Percentiles rank a stretch among this genome's conserved stretches.
These are phyloP conservation scores for Phytophthora ohioensis DNA, from an alignment of 352 stramenopile genomes.

Conservation along the genomic window DNA sequence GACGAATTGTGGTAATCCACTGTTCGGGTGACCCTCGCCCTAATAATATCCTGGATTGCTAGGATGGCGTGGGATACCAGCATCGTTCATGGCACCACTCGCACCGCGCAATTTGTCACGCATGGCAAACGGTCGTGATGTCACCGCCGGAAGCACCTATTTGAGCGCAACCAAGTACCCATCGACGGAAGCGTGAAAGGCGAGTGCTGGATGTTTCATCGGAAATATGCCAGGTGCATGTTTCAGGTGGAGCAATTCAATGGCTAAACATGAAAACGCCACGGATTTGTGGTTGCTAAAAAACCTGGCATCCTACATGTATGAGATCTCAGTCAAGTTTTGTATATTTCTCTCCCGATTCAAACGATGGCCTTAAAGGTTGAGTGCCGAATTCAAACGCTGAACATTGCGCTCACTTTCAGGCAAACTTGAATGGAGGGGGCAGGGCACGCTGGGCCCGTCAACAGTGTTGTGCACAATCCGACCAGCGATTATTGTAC, in stretches of 20 bases:
- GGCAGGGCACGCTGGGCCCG: neutral
- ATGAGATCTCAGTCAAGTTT: conserved; percentile 24
- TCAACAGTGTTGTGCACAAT: conserved; percentile 4
- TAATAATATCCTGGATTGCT: neutral
- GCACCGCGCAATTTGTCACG: neutral
- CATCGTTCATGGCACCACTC: neutral
- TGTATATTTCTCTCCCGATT: conserved; percentile 9
- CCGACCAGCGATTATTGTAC: conserved; percentile 4
- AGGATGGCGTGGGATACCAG: conserved; percentile 7
- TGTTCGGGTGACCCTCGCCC: neutral
- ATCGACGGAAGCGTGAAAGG: neutral
- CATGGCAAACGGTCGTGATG: neutral
- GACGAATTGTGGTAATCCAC: conserved; percentile 11
- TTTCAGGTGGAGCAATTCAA: neutral
- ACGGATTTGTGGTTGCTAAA: neutral
- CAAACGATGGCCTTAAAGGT: neutral
- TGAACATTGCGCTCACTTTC: neutral
- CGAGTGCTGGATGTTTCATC: neutral
- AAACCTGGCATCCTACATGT: conserved; percentile 3
- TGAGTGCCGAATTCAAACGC: neutral
- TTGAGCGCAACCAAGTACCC: neutral
- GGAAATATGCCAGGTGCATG: too few relatives aligned
- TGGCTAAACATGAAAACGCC: neutral
- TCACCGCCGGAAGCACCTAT: neutral
- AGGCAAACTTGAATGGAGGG: too few relatives aligned